Conservation (phyloP, 129 eudicot species). For the Tagetes erecta region DNA sequence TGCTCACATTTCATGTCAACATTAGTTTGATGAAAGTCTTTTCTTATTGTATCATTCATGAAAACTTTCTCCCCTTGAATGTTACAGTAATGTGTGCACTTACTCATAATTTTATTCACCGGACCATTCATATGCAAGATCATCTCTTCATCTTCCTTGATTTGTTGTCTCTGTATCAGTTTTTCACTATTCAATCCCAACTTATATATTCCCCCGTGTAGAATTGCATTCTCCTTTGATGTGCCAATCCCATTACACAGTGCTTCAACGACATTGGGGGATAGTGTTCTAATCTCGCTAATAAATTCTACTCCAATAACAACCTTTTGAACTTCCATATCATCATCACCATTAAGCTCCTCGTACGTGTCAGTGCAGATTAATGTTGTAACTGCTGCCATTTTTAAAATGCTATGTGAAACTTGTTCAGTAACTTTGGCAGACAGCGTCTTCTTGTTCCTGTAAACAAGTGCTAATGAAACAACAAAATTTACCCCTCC, state of each 20-base stretch:
- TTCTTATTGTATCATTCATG: constrained; percentile 17
- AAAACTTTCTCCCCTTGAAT: constrained; percentile 20
- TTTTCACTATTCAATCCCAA: constrained; percentile 20
- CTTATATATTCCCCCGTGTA: constrained; percentile 12
- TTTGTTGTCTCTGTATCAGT: background rate
- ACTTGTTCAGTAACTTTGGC: constrained; percentile 26
- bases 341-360: constrained; percentile 32
- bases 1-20: constrained; percentile 1
- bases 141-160: background rate
- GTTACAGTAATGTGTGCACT: constrained; percentile 38
- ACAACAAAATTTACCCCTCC: constrained; percentile 43
- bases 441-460: constrained; percentile 27
- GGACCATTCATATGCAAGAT: constrained; percentile 20
- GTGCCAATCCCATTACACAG: constrained; percentile 42
- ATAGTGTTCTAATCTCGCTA: constrained; percentile 16
- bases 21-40: background rate
- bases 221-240: background rate
- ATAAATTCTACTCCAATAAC: constrained; percentile 30
- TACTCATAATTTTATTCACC: constrained; percentile 11
- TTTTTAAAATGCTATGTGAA: constrained; percentile 17
- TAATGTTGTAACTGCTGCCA: constrained; percentile 33
- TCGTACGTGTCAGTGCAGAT: constrained; percentile 36
- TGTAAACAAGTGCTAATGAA: constrained; percentile 33
- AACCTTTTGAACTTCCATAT: constrained; percentile 24
- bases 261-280: constrained; percentile 34